Evolutionary conservation across 1,284 basidiomycete genomes (phyloP), one percentile per base, ranked within the genome.

Genomic region (Fistulinella cinereoalba): DNA sequence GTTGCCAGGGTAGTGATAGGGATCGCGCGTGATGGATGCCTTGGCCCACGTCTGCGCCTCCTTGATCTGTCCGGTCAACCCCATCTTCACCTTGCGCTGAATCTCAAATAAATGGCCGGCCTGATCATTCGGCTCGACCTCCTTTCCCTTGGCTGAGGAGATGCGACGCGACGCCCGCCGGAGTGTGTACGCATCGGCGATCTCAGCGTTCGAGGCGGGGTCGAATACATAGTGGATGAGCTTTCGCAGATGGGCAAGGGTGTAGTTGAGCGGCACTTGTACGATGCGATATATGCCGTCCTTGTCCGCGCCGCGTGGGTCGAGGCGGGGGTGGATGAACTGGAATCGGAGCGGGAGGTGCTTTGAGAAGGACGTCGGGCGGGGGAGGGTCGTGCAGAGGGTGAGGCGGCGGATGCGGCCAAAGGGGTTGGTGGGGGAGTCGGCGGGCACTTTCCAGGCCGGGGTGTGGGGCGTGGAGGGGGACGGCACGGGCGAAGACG

Each of bases 301-400:
- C 48, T 41, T 53, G 18, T 62, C 46, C 52, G 56, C 4, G 6
- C 55, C 49, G 25, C 62, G 52, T 1, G 53, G 53, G 38, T 64
- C 43, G 38, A 49, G 57, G 3, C 53, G 50, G 0, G 60, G 39
- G 19, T 72, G 69, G 28, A 81, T 64, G 46, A 84, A 68, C 62
- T 86, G 85, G 55, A 87, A 78, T 16, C 83, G 76, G n/a, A 88
- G 71, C 1, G 81, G 69, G 24, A 85, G 69, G 53, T 88, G 84
- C 44, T 78, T 76, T 3, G 65, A 66, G 54, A 71, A 75, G 3
- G 69, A 65, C 1, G 76, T 75, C 0, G 73, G 59, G 6, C 70
- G 66, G 1, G 84, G 84, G 1, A 66, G 73, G 51, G 68, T 67
- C 18, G 62, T 66, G 21, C 60, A 43, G 4, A 61, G 58, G 0